Evolutionary conservation across 2,329 filamentous ascomycete genomes (phyloP).

Genomic region (Aureobasidium sp.): DNA sequence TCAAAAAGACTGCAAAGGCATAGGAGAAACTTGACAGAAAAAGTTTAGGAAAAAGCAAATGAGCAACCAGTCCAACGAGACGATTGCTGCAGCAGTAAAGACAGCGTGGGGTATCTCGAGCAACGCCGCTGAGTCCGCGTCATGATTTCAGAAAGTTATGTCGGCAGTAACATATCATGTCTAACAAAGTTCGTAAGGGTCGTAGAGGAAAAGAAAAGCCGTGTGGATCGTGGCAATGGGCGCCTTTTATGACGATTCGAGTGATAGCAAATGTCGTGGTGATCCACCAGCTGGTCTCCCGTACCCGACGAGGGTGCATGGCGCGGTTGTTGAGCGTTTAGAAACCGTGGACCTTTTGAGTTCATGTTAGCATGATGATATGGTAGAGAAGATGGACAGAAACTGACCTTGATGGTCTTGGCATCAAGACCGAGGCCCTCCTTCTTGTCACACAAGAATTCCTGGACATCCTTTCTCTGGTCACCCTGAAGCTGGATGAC

Average conservation of each 20-base stretch:
- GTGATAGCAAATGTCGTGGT: slow-evolving; percentile 7
- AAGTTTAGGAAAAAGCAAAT: background rate
- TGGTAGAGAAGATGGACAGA: background rate
- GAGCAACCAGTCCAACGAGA: background rate
- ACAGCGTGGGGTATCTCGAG: slow-evolving; percentile 10
- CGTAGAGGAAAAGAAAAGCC: slow-evolving; percentile 18
- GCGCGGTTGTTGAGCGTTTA: slow-evolving; percentile 41
- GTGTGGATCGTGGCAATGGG: slow-evolving; percentile 14
- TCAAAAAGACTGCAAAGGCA: slow-evolving; percentile 3
- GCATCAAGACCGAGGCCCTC: slow-evolving; percentile 87
- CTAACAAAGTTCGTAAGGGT: slow-evolving; percentile 14
- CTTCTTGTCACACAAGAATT: slow-evolving; percentile 95
- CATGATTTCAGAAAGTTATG: slow-evolving; percentile 1
- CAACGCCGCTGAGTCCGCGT: slow-evolving; percentile 2
- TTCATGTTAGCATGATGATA: background rate
- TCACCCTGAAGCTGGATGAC: slow-evolving; percentile 99
- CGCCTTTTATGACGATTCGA: slow-evolving; percentile 14
- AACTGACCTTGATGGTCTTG: slow-evolving; percentile 86
- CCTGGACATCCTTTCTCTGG: slow-evolving; percentile 97
- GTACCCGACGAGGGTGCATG: slow-evolving; percentile 21
- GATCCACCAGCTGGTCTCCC: slow-evolving; percentile 18
- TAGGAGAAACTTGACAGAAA: background rate
- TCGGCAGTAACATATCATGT: background rate
- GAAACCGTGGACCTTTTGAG: slow-evolving; percentile 53
- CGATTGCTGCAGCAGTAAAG: slow-evolving; percentile 8